phyloP scores from a whole-genome alignment of 2,329 filamentous ascomycete species.

The Purpureocillium lavendulum region DNA sequence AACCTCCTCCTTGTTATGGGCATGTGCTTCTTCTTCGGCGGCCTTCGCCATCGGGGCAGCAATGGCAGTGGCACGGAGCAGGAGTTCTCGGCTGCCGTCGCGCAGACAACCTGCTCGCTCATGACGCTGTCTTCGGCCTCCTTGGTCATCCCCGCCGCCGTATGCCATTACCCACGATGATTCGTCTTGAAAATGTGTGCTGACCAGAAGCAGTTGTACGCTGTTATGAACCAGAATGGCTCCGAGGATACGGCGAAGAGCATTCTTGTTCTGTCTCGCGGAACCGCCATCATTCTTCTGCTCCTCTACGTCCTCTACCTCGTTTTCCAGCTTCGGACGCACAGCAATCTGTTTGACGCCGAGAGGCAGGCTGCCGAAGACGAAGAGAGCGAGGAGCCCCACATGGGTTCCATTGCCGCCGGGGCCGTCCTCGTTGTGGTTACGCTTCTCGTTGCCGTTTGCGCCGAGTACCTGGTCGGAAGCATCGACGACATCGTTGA shows the following conservation, averaged over 20 bases:
- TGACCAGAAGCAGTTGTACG: conserved; percentile 45
- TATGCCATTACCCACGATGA: conserved; percentile 16
- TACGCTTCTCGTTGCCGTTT: conserved; percentile 63
- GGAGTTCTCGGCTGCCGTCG: conserved; percentile 65
- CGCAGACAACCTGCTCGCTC: conserved; percentile 66
- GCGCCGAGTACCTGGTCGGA: conserved; percentile 69
- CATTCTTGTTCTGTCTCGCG: conserved; percentile 64
- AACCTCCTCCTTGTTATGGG: conserved; percentile 84
- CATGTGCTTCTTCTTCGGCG: conserved; percentile 72
- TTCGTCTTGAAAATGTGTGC: background rate
- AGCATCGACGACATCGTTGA: conserved; percentile 67
- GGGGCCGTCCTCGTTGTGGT: conserved; percentile 58
- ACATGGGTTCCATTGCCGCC: conserved; percentile 57
- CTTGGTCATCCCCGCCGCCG: conserved; percentile 68
- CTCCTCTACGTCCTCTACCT: conserved; percentile 70
- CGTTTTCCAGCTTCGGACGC: conserved; percentile 68
- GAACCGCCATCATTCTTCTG: conserved; percentile 68
- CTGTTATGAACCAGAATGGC: conserved; percentile 43
- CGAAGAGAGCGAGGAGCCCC: conserved; percentile 34
- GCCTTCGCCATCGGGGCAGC: conserved; percentile 50
- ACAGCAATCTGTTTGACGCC: conserved; percentile 62
- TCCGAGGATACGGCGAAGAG: conserved; percentile 37
- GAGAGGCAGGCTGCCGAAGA: conserved; percentile 33
- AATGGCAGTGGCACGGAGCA: conserved; percentile 58
- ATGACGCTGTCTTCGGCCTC: conserved; percentile 72